Conservation (phyloP, 306 rosid species). For the Abrus pulchellus region DNA sequence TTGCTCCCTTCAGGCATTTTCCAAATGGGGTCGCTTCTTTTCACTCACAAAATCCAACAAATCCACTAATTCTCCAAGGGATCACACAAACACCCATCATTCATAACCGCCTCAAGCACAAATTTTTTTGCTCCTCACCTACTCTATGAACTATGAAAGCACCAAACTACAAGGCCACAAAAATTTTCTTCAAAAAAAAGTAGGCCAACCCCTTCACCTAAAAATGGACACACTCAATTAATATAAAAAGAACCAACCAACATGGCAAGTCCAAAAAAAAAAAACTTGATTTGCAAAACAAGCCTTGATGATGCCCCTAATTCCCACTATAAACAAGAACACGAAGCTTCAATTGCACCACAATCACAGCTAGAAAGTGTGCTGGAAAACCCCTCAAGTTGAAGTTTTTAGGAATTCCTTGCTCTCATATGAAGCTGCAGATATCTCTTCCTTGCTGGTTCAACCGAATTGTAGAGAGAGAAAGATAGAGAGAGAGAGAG, state of each 20-base stretch:
- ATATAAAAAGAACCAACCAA: constrained; percentile 34
- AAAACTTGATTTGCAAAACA: constrained; percentile 42
- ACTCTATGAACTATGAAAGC: constrained; percentile 22
- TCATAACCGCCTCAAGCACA: constrained; percentile 46
- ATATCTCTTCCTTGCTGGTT: constrained; percentile 71
- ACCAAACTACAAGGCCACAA: constrained; percentile 27
- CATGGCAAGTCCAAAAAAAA: constrained; percentile 39
- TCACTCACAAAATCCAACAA: constrained; percentile 44
- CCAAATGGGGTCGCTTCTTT: constrained; percentile 36
- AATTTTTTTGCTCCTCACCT: constrained; percentile 33
- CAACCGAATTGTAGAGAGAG: constrained; percentile 60
- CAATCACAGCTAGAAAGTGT: constrained; percentile 43
- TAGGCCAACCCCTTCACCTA: constrained; percentile 59
- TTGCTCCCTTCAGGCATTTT: constrained; percentile 66
- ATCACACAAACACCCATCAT: constrained; percentile 42
- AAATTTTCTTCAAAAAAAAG: background rate
- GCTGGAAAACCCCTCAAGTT: constrained; percentile 47
- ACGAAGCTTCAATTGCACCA: constrained; percentile 36
- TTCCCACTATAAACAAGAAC: constrained; percentile 15
- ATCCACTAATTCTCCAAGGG: constrained; percentile 40
- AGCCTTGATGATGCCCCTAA: constrained; percentile 37
- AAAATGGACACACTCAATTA: constrained; percentile 44
- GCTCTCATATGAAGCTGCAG: constrained; percentile 58
- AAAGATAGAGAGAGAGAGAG: constrained; percentile 43
- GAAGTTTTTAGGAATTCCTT: constrained; percentile 57